Percentiles rank a stretch among this genome's conserved stretches.
phyloP scores from a whole-genome alignment of 2,329 filamentous ascomycete species.

The Emmonsiellopsis sp. region DNA sequence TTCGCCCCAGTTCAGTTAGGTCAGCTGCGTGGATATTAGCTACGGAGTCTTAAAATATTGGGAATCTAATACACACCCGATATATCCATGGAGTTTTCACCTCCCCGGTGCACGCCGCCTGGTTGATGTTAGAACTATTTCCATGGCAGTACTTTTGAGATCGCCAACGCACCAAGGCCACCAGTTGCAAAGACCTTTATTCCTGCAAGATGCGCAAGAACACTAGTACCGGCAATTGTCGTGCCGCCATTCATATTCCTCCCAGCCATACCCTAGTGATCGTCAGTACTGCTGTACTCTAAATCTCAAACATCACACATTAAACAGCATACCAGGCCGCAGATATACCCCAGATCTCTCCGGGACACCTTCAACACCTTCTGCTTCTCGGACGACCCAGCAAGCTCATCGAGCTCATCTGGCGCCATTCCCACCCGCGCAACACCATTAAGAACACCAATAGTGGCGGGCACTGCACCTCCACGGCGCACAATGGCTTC shows the following conservation, averaged over 20 bases:
- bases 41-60: not conserved
- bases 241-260: slow-evolving; percentile 75
- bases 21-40: slow-evolving; percentile 50
- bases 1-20: slow-evolving; percentile 84
- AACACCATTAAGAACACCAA: slow-evolving; percentile 75
- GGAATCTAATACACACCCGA: slow-evolving; percentile 42
- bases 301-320: not conserved
- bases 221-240: slow-evolving; percentile 86
- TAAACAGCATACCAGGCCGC: slow-evolving; percentile 54
- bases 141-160: no score
- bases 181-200: slow-evolving; percentile 93
- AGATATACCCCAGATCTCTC: slow-evolving; percentile 73
- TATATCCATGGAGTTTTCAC: slow-evolving; percentile 78
- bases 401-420: slow-evolving; percentile 63
- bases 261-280: slow-evolving; percentile 52
- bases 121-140: slow-evolving; percentile 8
- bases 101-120: slow-evolving; percentile 83
- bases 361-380: slow-evolving; percentile 74
- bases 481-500: slow-evolving; percentile 71
- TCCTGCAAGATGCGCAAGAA: slow-evolving; percentile 74
- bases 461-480: slow-evolving; percentile 81
- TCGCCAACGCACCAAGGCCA: slow-evolving; percentile 51
- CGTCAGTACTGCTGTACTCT: not conserved
- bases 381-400: slow-evolving; percentile 53
- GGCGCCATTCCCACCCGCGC: slow-evolving; percentile 68